Evolutionary conservation across 441 rosid species (phyloP).

Genomic region (Erysimum cheiri): DNA sequence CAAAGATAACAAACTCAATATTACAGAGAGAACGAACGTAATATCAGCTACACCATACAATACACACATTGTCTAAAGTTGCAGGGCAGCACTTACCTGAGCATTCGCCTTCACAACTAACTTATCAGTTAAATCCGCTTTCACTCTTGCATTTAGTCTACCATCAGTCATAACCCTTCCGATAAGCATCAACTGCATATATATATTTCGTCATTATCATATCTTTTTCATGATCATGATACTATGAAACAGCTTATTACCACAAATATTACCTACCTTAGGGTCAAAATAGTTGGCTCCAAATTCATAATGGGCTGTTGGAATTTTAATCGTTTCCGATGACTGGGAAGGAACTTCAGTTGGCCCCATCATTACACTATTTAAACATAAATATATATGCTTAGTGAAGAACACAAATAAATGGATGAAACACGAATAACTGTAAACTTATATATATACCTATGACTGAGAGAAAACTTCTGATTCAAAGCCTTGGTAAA

Average conservation of each 20-base stretch:
- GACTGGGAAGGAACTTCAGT: slow-evolving; percentile 89
- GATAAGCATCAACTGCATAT: slow-evolving; percentile 76
- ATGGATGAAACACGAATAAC: neutral
- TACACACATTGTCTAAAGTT: neutral
- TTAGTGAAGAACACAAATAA: slow-evolving; percentile 9
- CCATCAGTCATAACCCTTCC: slow-evolving; percentile 95
- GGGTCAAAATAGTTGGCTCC: slow-evolving; percentile 90
- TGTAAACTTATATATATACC: slow-evolving; percentile 48
- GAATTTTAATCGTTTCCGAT: slow-evolving; percentile 79
- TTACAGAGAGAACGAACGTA: neutral
- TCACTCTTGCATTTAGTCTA: slow-evolving; percentile 86
- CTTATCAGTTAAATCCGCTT: slow-evolving; percentile 82
- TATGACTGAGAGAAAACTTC: slow-evolving; percentile 86
- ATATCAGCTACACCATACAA: neutral
- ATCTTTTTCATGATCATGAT: slow-evolving; percentile 17
- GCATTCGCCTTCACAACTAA: slow-evolving; percentile 80
- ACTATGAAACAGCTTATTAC: neutral
- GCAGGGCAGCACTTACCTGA: slow-evolving; percentile 51
- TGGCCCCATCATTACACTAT: slow-evolving; percentile 91
- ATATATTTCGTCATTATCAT: slow-evolving; percentile 5
- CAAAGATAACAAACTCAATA: neutral
- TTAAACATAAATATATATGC: slow-evolving; percentile 24
- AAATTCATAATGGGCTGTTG: slow-evolving; percentile 90
- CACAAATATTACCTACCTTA: slow-evolving; percentile 60
- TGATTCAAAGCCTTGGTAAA: slow-evolving; percentile 89